Percentiles rank a stretch among this genome's conserved stretches.
These are phyloP conservation scores for Neofusicoccum kwambonambiense DNA, from an alignment of 2,329 filamentous ascomycete species.

Conservation along the genomic window DNA sequence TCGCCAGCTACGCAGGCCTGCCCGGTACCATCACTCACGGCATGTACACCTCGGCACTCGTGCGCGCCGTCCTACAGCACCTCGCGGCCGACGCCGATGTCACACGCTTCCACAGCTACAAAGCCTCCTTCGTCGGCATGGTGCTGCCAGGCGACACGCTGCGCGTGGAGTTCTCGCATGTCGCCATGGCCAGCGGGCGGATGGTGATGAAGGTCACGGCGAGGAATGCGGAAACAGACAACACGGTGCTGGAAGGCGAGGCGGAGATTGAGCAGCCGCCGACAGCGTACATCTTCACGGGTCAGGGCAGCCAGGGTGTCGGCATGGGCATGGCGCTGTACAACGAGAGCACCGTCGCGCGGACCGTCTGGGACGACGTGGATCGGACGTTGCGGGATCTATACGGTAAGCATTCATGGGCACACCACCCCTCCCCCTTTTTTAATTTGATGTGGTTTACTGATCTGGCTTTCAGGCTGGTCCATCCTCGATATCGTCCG, in stretches of 20 bases:
- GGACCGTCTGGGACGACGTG: conserved; percentile 55
- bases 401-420: no score
- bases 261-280: conserved; percentile 31
- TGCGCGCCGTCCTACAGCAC: conserved; percentile 26
- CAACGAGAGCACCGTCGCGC: conserved; percentile 29
- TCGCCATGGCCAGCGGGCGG: conserved; percentile 35
- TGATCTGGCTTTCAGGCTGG: no score
- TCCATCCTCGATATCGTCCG: conserved; percentile 37
- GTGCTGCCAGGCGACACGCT: conserved; percentile 36
- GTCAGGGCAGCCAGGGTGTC: conserved; percentile 41
- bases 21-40: conserved; percentile 44
- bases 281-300: conserved; percentile 42
- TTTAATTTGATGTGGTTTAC: no score
- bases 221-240: conserved; percentile 26
- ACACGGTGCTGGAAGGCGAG: conserved; percentile 33
- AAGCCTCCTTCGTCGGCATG: conserved; percentile 37
- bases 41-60: conserved; percentile 38
- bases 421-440: no score
- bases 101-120: conserved; percentile 21
- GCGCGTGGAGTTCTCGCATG: conserved; percentile 32
- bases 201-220: conserved; percentile 36
- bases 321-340: conserved; percentile 49
- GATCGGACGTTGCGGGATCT: conserved; percentile 30
- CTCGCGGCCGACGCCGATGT: not conserved
- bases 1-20: conserved; percentile 36